phyloP scores from a whole-genome alignment of 805 yeast genomes.

The Scheffersomyces amazonensis region DNA sequence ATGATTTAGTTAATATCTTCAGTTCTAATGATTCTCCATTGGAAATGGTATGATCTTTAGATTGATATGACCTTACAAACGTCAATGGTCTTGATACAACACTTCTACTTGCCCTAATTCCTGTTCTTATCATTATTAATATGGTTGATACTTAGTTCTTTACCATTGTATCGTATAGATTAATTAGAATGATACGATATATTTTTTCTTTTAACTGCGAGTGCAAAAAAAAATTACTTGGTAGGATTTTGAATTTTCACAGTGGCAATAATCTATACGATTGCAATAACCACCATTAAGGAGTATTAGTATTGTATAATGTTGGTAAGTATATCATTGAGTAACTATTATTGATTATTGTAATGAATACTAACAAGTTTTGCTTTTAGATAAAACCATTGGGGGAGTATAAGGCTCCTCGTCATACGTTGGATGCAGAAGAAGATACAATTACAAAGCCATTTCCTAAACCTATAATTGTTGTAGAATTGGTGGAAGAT shows the following conservation, averaged over 20 bases:
- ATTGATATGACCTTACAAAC: constrained; percentile 25
- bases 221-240: neutral
- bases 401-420: constrained; percentile 46
- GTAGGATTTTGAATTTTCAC: too few species aligned
- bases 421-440: constrained; percentile 50
- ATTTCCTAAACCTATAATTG: constrained; percentile 24
- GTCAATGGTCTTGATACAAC: neutral
- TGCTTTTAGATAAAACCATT: constrained; percentile 44
- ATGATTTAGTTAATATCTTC: constrained; percentile 35
- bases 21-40: constrained; percentile 34
- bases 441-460: constrained; percentile 19
- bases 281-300: neutral
- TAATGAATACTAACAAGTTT: neutral
- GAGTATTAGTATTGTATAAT: constrained; percentile 1
- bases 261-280: constrained; percentile 1
- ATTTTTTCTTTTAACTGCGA: neutral
- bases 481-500: constrained; percentile 12
- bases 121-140: neutral
- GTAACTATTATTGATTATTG: too few species aligned
- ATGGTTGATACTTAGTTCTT: neutral
- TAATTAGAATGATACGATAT: neutral
- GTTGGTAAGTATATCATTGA: constrained; percentile 1
- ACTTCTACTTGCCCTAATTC: neutral
- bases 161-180: neutral
- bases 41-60: constrained; percentile 31